phyloP scores from a whole-genome alignment of 208 protist genomes.

The Acanthamoeba comandoni region DNA sequence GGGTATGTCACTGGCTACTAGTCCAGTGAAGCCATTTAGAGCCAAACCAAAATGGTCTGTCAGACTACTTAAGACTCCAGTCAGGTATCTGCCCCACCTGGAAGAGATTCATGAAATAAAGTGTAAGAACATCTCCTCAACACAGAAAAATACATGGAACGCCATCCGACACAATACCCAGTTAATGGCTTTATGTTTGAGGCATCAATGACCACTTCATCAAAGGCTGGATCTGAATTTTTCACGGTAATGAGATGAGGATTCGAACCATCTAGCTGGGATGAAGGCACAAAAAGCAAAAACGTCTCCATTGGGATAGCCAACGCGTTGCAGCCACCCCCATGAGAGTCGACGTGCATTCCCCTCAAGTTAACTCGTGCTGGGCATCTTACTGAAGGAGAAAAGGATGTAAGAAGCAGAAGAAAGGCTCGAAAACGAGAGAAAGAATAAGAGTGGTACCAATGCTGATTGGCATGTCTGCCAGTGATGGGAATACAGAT shows the following conservation, averaged over 20 bases:
- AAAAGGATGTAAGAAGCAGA: too few species aligned
- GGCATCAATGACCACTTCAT: constrained; percentile 13
- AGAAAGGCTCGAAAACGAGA: too few species aligned
- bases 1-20: constrained; percentile 69
- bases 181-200: not conserved
- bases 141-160: not conserved
- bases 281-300: constrained; percentile 18
- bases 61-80: not conserved
- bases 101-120: not conserved
- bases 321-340: constrained; percentile 69
- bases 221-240: constrained; percentile 40
- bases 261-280: not conserved
- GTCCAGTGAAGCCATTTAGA: constrained; percentile 11
- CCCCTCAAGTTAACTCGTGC: constrained; percentile 70
- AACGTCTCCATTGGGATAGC: constrained; percentile 59
- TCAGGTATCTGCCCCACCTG: constrained; percentile 44
- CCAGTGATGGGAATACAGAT: too few species aligned
- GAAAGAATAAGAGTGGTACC: too few species aligned
- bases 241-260: constrained; percentile 5
- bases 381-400: constrained; percentile 46
- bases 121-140: not conserved
- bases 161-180: not conserved
- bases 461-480: too few species aligned
- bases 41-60: constrained; percentile 12
- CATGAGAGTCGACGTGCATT: constrained; percentile 76